A percentile compares a stretch with the other conserved stretches of the same genome.
phyloP scores from a whole-genome alignment of 108 stramenopile species.

The Cyclostephanos tholiformis region DNA sequence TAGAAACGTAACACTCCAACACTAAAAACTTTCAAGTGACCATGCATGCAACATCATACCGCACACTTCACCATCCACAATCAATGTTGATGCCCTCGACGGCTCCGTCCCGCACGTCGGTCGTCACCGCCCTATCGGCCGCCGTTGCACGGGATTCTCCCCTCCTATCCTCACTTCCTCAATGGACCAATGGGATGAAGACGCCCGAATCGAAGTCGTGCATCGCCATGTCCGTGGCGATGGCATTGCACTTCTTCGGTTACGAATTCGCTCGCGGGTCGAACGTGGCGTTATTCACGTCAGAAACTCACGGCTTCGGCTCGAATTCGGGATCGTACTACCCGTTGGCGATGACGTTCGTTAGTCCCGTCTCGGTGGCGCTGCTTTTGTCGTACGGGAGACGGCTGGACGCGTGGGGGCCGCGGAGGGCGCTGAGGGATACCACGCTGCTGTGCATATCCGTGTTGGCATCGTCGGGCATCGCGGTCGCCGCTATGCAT shows the following conservation, averaged over 20 bases:
- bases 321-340: slow-evolving; percentile 55
- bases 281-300: slow-evolving; percentile 78
- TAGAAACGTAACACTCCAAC: too few relatives aligned
- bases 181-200: background rate
- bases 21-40: too few relatives aligned
- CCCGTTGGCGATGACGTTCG: slow-evolving; percentile 79
- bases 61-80: background rate
- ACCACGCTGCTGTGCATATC: slow-evolving; percentile 60
- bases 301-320: slow-evolving; percentile 67
- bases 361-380: slow-evolving; percentile 62
- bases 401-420: slow-evolving; percentile 62
- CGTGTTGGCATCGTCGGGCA: slow-evolving; percentile 46
- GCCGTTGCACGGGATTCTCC: background rate
- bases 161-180: background rate
- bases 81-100: slow-evolving; percentile 1
- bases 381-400: slow-evolving; percentile 61
- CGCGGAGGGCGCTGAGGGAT: slow-evolving; percentile 60
- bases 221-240: slow-evolving; percentile 71
- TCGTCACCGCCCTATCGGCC: slow-evolving; percentile 6
- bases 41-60: too few relatives aligned
- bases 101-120: background rate
- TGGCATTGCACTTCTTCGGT: slow-evolving; percentile 78
- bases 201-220: slow-evolving; percentile 56
- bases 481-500: slow-evolving; percentile 30
- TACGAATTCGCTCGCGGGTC: slow-evolving; percentile 78